These are phyloP conservation scores for Amaranthus tricolor DNA, from an alignment of 179 eudicot species.

Conservation along the genomic window DNA sequence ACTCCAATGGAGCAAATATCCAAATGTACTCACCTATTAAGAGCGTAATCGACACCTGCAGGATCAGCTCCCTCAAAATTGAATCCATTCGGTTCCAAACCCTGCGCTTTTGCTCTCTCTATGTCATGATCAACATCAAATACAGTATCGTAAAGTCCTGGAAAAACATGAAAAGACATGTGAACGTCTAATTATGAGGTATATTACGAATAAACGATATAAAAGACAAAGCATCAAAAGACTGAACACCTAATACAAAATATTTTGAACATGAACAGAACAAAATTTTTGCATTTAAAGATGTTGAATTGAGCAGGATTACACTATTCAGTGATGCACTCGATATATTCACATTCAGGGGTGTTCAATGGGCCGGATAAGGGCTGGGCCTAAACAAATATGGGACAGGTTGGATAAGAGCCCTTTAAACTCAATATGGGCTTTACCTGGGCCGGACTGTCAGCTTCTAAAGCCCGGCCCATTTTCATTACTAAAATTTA, in stretches of 20 bases:
- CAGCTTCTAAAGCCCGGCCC: too few species aligned
- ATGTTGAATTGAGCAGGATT: not conserved
- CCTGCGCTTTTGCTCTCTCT: constrained; percentile 85
- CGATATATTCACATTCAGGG: not conserved
- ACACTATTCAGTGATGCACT: not conserved
- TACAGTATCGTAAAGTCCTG: constrained; percentile 95
- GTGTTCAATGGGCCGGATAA: too few species aligned
- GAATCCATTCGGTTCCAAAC: constrained; percentile 91
- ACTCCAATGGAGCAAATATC: not conserved
- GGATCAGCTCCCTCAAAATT: constrained; percentile 93
- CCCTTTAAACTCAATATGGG: too few species aligned
- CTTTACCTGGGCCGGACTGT: too few species aligned
- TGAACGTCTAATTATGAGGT: not conserved
- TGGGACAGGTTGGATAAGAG: too few species aligned
- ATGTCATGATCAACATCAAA: constrained; percentile 92
- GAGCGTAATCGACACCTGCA: constrained; percentile 90
- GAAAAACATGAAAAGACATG: constrained; percentile 1
- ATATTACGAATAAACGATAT: not conserved
- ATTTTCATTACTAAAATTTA: too few species aligned
- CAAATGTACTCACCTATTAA: constrained; percentile 54
- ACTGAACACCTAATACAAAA: not conserved
- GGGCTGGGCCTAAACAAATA: too few species aligned
- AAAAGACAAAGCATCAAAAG: not conserved
- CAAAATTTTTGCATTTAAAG: not conserved
- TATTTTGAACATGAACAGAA: not conserved